Evolutionary conservation across 345 rosid genomes (phyloP), one percentile per base, ranked within the genome.

Genomic region (Pugionium dolabratum): DNA sequence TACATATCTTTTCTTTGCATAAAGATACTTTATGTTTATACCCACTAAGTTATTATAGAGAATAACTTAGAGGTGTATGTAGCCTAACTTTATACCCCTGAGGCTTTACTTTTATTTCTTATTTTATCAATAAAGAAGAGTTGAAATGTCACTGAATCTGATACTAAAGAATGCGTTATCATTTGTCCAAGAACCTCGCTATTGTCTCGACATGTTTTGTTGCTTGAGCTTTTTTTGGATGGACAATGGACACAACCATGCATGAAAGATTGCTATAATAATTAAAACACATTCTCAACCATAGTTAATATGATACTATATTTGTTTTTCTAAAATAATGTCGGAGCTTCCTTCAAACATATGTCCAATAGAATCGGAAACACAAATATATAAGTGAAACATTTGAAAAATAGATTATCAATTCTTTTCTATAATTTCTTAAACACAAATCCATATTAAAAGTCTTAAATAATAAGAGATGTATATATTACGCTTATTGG

Each of bases 21-120:
- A 85, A 88, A 91, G 89, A 77, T 43, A 79, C 88, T 86, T 86
- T 85, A 67, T 28, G 77, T 74, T 77, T 76, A 82, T 77, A 83
- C 91, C 86, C 88, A 73, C 76, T 73, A 73, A 59, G 31, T 82
- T 84, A 48, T 59, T 50, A 74, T 64, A 54, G 67, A 75, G 90
- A 82, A 80, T 67, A 67, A 55, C 54, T 60, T 59, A 51, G 62
- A 43, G 60, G 60, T 30, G 65, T 57, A 64, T 56, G 64, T 72
- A 57, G 66, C 66, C 54, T 64, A 50, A 71, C 65, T 72, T 72
- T 72, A 58, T 64, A 64, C 76, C 59, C 8, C 1, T 3, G 2
- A 35, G 27, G 65, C 71, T 59, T 73, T 44, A 56, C 51, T 59
- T 44, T 64, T 41, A 7, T 37, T 47, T 36, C 10, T 31, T 10